These are phyloP conservation scores for Apiospora koreana DNA, from an alignment of 2,329 filamentous ascomycete genomes.

Conservation along the genomic window DNA sequence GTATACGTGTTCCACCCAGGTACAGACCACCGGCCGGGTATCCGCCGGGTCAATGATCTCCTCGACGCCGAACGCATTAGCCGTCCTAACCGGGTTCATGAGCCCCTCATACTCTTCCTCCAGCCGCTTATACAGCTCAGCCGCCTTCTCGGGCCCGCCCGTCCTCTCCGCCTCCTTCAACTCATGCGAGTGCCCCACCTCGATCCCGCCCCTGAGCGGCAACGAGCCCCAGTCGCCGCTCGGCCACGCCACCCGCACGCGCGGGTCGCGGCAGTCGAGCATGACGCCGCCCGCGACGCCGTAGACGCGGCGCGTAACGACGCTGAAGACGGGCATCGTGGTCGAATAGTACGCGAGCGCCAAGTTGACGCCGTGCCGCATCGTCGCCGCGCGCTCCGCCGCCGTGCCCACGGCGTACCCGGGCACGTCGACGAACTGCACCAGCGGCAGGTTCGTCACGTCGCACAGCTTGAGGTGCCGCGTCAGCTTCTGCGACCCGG, in stretches of 20 bases:
- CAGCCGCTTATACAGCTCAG: constrained; percentile 54
- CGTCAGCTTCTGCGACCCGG: constrained; percentile 61
- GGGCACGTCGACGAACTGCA: constrained; percentile 65
- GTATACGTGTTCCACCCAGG: constrained; percentile 57
- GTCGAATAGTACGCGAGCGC: constrained; percentile 64
- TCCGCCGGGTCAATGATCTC: constrained; percentile 65
- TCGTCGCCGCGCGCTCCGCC: constrained; percentile 63
- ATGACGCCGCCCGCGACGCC: constrained; percentile 67
- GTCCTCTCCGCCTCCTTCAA: constrained; percentile 47
- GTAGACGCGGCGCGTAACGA: constrained; percentile 62
- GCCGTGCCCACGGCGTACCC: constrained; percentile 66
- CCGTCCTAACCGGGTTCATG: constrained; percentile 66
- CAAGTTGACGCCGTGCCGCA: constrained; percentile 64
- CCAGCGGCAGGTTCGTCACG: constrained; percentile 63
- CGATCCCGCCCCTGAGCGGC: constrained; percentile 64
- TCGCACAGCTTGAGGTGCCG: constrained; percentile 64
- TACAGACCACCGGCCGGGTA: constrained; percentile 55
- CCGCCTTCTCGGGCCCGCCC: constrained; percentile 34
- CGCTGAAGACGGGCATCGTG: constrained; percentile 62
- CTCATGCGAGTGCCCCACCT: constrained; percentile 63
- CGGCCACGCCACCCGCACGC: constrained; percentile 64
- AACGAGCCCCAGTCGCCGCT: constrained; percentile 63
- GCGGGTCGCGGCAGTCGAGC: constrained; percentile 62
- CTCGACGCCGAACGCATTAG: constrained; percentile 64
- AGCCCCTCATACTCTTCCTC: constrained; percentile 60